Evolutionary conservation across 495 filamentous ascomycete genomes (phyloP), one percentile per base, ranked within the genome.

Genomic region (Xylaria castorea): DNA sequence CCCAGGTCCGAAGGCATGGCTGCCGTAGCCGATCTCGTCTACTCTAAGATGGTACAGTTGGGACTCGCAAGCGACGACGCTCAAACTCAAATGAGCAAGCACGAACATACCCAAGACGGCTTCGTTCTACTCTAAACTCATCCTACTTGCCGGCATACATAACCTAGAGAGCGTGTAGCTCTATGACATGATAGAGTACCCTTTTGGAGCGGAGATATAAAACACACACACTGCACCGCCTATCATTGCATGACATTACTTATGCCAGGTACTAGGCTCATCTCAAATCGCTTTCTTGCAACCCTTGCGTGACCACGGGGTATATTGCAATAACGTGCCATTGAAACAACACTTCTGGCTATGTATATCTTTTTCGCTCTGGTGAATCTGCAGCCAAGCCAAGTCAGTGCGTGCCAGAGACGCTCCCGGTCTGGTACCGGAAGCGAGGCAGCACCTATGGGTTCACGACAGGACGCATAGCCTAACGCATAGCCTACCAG

Each of bases 21-120:
- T 66, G 80, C 77, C 11, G 75, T 83, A 20, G 79, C 81, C 3
- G 75, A 78, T 38, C 63, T 82, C 9, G 30, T 83, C 66, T 74
- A 80, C 71, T 55, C 79, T 77, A 73, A 81, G 67, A 53, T 79
- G 50, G 69, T 78, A 7, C 71, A 76, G 2, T 55, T 78, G 48
- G 71, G 63, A 1, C 75, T 79, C 22, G 78, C 75, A 64, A 68
- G 70, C 11, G 74, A 70, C 16, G 74, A 75, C 27, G 70, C 70
- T 22, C 70, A 66, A 73, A 65, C 32, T 22, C 70, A 66, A 73
- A 65, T 22, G 44, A 76, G 68, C 66, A 74, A 7, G 73, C 74
- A 77, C 50, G 60, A 73, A 50, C 51, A 14, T 20, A 25, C 40
- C 51, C 30, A 66, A 44, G 48, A 66, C 38, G 70, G 40, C 40